Base-by-base conservation (phyloP, 2,329 filamentous ascomycete genomes). In the Microsporum canis region DNA sequence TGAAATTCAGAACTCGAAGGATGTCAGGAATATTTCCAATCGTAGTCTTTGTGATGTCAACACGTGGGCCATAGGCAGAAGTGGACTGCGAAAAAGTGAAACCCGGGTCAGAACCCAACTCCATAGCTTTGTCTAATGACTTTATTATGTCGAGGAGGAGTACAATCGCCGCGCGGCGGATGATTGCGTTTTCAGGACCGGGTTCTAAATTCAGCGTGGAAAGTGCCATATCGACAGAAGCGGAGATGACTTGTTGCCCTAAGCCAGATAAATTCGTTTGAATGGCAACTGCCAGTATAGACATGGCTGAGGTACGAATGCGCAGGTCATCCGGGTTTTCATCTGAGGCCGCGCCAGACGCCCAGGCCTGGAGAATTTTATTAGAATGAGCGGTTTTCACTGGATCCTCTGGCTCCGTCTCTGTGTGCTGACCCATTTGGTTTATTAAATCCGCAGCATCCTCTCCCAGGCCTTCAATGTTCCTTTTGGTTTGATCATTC, bases 251-350 rank as follows among this genome's bases (percentile, higher is more conserved):
- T 2, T 65, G 63, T 3, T 71, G 64, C 0, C 75, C 75, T 3
- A 77, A 65, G 1, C 73, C 75, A 12, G 67, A 61, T 53, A 76
- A 68, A 60, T 76, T 77, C 5, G 71, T 74, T 55, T 74, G 70
- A 1, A 77, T 69, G 0, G 74, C 74, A 0, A 72, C 73, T 3
- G 73, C 74, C 3, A 77, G 69, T 34, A 77, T 73, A 1, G 75
- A 77, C 2, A 77, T 66, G 12, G 75, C 75, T 1, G 75, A 77
- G n/a, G 75, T 69, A 3, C 75, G 71, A 1, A 72, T 67, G 10
- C 75, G 75, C 1, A 77, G 68, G 60, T 77, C 75, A 59, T 77
- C 75, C n/a, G 75, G 74, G 29, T 75, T 70, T 27, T 70, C 66
- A 57, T 76, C 74, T 6, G 68, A 64, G 0, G 68, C 62, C 2